phyloP scores from a whole-genome alignment of 2,329 filamentous ascomycete species.

The Ophiostoma montium region DNA sequence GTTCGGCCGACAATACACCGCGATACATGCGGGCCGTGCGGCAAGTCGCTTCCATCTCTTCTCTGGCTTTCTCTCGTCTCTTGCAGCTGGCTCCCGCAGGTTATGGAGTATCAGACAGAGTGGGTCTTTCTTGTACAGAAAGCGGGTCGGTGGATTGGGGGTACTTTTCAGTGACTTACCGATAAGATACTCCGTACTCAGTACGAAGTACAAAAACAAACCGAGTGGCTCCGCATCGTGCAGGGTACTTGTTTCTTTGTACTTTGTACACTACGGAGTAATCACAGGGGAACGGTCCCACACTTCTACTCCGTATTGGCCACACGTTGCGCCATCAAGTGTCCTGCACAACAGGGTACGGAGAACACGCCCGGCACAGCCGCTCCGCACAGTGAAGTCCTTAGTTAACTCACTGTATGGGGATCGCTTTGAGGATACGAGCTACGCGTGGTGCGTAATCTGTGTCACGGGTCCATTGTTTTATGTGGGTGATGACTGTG shows the following conservation, averaged over 20 bases:
- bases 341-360: too few relatives aligned
- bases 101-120: constrained; percentile 3
- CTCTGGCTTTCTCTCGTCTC: neutral
- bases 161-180: neutral
- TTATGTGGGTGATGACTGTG: too few relatives aligned
- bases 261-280: neutral
- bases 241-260: neutral
- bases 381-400: neutral
- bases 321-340: neutral
- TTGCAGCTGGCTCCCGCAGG: neutral
- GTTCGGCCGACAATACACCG: too few relatives aligned
- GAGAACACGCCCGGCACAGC: neutral
- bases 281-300: neutral
- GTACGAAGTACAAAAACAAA: too few relatives aligned
- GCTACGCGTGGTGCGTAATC: neutral
- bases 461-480: neutral
- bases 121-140: constrained; percentile 8
- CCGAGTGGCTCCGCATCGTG: neutral
- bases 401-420: neutral
- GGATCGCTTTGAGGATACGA: neutral
- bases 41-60: neutral
- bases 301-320: neutral
- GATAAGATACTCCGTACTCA: too few relatives aligned
- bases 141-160: constrained; percentile 10
- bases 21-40: neutral